A percentile compares a stretch with the other conserved stretches of the same genome.
Evolutionary conservation across 1,284 basidiomycete genomes (phyloP).

Genomic region (Ustilago vetiveriae): DNA sequence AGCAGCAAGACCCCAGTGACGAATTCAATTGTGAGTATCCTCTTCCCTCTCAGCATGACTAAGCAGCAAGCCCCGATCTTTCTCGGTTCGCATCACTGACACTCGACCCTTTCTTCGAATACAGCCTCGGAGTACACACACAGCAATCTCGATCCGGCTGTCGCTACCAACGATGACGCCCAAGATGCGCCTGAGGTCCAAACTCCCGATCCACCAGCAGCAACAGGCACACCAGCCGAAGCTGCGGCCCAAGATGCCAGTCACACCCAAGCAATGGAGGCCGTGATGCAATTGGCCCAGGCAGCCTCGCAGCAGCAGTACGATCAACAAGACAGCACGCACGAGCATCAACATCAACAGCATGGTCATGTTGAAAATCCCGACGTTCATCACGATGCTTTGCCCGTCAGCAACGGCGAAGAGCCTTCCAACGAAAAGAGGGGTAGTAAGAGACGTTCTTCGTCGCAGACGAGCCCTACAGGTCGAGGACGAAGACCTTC

Average conservation of each 20-base stretch:
- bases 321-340: conserved; percentile 14
- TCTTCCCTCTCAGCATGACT: no score
- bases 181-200: neutral
- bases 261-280: conserved; percentile 33
- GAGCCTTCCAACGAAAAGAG: conserved; percentile 9
- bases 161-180: neutral
- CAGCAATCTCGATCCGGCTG: conserved; percentile 32
- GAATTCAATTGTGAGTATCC: conserved; percentile 36
- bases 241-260: conserved; percentile 7
- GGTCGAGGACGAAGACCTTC: neutral
- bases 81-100: no score
- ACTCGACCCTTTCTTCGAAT: neutral
- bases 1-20: conserved; percentile 11
- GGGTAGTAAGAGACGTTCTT: conserved; percentile 25
- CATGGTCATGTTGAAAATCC: conserved; percentile 25
- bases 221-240: neutral
- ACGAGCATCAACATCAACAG: conserved; percentile 20
- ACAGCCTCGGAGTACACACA: conserved; percentile 45
- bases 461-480: neutral
- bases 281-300: conserved; percentile 48
- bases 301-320: conserved; percentile 48
- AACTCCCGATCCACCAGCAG: neutral
- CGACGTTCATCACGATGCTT: conserved; percentile 17
- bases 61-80: no score
- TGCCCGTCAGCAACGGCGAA: conserved; percentile 22